Conservation (phyloP, 768 basidiomycete species). For the Amanita pseudoporphyria region DNA sequence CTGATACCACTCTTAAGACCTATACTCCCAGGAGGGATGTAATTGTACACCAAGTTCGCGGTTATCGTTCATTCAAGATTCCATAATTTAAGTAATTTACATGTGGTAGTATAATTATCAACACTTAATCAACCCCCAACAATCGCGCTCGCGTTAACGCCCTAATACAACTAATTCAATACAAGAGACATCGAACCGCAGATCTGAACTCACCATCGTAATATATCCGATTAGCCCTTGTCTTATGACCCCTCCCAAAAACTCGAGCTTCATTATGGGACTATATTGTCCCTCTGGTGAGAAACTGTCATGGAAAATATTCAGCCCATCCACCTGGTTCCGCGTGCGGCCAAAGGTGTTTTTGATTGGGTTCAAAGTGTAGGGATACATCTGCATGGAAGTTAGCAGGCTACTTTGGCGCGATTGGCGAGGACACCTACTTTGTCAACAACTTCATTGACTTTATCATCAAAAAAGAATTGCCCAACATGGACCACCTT, state of each 20-base stretch:
- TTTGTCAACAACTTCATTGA: conserved; percentile 39
- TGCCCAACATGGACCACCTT: conserved; percentile 40
- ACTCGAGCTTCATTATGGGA: conserved; percentile 40
- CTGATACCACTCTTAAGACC: too few species aligned
- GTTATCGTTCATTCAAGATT: too few species aligned
- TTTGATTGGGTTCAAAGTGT: conserved; percentile 38
- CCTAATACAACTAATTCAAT: conserved; percentile 15
- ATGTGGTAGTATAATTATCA: too few species aligned
- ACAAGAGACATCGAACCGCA: background rate
- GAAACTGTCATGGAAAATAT: conserved; percentile 42
- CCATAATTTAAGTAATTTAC: too few species aligned
- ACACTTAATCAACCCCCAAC: too few species aligned
- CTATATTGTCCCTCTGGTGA: conserved; percentile 41
- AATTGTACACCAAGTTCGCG: too few species aligned
- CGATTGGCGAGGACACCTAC: conserved; percentile 17
- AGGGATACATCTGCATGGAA: conserved; percentile 36
- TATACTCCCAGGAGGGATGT: too few species aligned
- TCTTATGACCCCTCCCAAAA: conserved; percentile 38
- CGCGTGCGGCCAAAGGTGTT: conserved; percentile 38
- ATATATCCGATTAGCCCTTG: conserved; percentile 47
- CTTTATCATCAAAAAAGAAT: conserved; percentile 48
- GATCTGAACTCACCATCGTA: conserved; percentile 33
- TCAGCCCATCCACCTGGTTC: conserved; percentile 43
- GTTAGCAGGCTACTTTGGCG: too few species aligned
- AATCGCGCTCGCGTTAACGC: conserved; percentile 29